Conservation (phyloP, 805 yeast genomes). For the Blastobotrys chiropterorum region DNA sequence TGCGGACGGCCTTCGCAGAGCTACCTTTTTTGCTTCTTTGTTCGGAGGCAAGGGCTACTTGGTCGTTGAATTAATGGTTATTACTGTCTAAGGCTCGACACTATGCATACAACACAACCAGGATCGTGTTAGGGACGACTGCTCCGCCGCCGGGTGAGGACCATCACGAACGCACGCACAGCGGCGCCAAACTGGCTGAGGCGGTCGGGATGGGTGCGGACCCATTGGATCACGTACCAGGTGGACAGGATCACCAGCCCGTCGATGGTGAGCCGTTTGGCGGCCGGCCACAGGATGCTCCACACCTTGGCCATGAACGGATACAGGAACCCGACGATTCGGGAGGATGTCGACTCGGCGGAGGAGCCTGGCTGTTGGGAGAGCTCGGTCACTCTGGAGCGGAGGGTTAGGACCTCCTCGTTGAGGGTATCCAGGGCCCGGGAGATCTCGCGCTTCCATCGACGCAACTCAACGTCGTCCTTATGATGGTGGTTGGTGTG, state of each 20-base stretch:
- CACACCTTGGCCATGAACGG: not conserved
- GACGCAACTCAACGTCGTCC: slow-evolving; percentile 11
- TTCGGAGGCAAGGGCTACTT: not conserved
- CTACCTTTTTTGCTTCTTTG: not conserved
- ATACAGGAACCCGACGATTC: not conserved
- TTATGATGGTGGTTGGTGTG: slow-evolving; percentile 1
- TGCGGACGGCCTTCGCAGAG: no score
- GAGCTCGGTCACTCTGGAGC: slow-evolving; percentile 10
- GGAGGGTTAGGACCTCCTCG: slow-evolving; percentile 23
- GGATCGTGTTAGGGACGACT: not conserved
- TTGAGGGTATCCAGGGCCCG: slow-evolving; percentile 25
- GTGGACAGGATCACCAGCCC: not conserved
- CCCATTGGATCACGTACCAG: not conserved
- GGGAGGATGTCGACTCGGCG: slow-evolving; percentile 1
- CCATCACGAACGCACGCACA: not conserved
- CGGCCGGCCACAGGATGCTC: slow-evolving; percentile 11
- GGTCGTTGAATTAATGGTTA: not conserved
- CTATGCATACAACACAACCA: not conserved
- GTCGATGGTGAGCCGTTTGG: slow-evolving; percentile 4
- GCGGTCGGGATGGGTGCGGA: not conserved
- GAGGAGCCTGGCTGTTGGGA: not conserved
- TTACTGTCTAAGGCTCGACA: not conserved
- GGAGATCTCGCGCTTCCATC: slow-evolving; percentile 23
- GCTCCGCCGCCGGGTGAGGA: slow-evolving; percentile 3
- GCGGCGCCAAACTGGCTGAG: not conserved